These are phyloP conservation scores for Nannizziopsis arthrosporioides DNA, from an alignment of 2,329 filamentous ascomycete genomes.

Conservation along the genomic window DNA sequence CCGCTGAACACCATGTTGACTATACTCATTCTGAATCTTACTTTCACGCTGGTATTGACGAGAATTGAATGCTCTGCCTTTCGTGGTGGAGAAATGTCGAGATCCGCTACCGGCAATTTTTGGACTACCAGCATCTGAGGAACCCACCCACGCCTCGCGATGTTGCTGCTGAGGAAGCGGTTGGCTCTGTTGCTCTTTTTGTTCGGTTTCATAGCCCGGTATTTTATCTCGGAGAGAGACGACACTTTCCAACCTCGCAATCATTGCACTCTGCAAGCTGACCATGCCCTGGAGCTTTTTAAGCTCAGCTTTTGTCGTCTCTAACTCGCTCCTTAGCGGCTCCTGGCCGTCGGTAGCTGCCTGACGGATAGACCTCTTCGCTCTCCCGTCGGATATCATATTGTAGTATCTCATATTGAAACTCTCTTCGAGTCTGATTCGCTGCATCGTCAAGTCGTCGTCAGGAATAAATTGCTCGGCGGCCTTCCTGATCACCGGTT, in stretches of 20 bases:
- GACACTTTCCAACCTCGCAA: slow-evolving; percentile 5
- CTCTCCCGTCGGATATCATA: slow-evolving; percentile 2
- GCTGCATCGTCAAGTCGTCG: slow-evolving; percentile 7
- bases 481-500: slow-evolving; percentile 18
- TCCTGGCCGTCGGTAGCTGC: neutral
- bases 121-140: neutral
- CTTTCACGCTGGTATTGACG: neutral
- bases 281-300: slow-evolving; percentile 5
- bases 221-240: neutral
- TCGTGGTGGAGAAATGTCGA: slow-evolving; percentile 1
- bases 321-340: neutral
- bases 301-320: slow-evolving; percentile 5
- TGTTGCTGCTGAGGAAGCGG: neutral
- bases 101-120: neutral
- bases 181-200: neutral
- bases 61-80: neutral
- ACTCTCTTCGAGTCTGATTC: slow-evolving; percentile 6
- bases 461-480: slow-evolving; percentile 8
- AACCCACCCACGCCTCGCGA: neutral
- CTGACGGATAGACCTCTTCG: neutral
- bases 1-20: too few species aligned
- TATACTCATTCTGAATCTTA: neutral
- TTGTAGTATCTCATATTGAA: slow-evolving; percentile 10
- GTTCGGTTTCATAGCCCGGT: neutral
- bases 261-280: slow-evolving; percentile 2